phyloP scores from a whole-genome alignment of 495 filamentous ascomycete genomes.

The Aspergillus kassunensis region DNA sequence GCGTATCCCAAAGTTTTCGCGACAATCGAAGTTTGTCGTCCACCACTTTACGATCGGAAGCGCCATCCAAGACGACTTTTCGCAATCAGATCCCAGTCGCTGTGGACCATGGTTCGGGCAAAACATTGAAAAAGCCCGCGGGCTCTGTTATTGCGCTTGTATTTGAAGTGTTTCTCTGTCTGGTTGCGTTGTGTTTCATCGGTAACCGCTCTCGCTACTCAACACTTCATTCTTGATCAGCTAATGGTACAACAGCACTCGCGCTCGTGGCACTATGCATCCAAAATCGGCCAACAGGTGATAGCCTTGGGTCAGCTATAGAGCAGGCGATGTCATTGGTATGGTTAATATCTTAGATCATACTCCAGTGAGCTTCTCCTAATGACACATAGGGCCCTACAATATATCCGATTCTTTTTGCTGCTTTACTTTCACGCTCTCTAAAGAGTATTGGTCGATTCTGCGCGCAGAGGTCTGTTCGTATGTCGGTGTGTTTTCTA shows the following conservation, averaged over 20 bases:
- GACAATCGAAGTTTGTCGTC: background rate
- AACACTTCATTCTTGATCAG: background rate
- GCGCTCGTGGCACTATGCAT: constrained; percentile 6
- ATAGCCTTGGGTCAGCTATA: constrained; percentile 5
- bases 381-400: constrained; percentile 14
- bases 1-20: background rate
- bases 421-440: constrained; percentile 9
- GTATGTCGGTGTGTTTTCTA: background rate
- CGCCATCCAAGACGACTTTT: background rate
- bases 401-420: constrained; percentile 11
- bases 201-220: background rate
- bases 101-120: background rate
- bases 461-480: constrained; percentile 6
- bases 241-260: constrained; percentile 5
- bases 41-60: background rate
- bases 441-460: constrained; percentile 13
- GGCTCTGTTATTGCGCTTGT: constrained; percentile 8
- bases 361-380: no score
- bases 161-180: constrained; percentile 3
- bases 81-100: background rate
- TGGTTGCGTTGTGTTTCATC: constrained; percentile 11
- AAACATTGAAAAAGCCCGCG: constrained; percentile 3
- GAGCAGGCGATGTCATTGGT: constrained; percentile 12
- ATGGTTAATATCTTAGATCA: background rate
- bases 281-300: constrained; percentile 6